phyloP scores from a whole-genome alignment of 2,329 filamentous ascomycete genomes.

The Epichloe amarillans region DNA sequence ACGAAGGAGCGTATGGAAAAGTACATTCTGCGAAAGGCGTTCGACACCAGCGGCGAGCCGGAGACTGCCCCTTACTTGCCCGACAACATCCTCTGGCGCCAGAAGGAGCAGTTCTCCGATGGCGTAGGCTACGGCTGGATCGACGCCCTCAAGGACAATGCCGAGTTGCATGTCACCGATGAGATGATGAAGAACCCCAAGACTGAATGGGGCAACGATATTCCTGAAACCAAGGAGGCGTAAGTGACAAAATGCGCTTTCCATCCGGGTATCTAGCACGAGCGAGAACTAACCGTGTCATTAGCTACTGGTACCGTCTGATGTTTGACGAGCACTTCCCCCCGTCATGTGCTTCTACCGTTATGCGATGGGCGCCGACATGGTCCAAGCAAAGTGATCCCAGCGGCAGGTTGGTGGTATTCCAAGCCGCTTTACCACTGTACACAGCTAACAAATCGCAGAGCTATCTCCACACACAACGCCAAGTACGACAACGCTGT shows the following conservation, averaged over 20 bases:
- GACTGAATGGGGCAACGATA: constrained; percentile 83
- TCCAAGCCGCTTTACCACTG: background rate
- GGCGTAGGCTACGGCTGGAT: constrained; percentile 99
- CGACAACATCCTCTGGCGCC: constrained; percentile 88
- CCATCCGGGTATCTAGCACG: background rate
- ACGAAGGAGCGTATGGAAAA: constrained; percentile 83
- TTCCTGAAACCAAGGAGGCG: constrained; percentile 94
- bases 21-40: constrained; percentile 95
- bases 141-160: constrained; percentile 89
- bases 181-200: constrained; percentile 99
- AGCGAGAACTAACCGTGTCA: background rate
- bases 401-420: constrained; percentile 57
- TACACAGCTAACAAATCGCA: constrained; percentile 21
- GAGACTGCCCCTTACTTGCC: constrained; percentile 78
- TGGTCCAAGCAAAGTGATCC: constrained; percentile 97
- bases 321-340: constrained; percentile 99
- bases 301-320: constrained; percentile 83
- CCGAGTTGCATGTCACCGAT: constrained; percentile 78
- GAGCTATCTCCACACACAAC: constrained; percentile 64
- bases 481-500: constrained; percentile 52
- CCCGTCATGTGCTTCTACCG: constrained; percentile 75
- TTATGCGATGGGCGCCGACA: constrained; percentile 92
- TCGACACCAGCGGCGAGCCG: constrained; percentile 83
- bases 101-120: constrained; percentile 99
- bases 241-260: constrained; percentile 27